A percentile compares a stretch with the other conserved stretches of the same genome.
Conservation (phyloP, 805 yeast species). For the Schizosaccharomyces lindneri region DNA sequence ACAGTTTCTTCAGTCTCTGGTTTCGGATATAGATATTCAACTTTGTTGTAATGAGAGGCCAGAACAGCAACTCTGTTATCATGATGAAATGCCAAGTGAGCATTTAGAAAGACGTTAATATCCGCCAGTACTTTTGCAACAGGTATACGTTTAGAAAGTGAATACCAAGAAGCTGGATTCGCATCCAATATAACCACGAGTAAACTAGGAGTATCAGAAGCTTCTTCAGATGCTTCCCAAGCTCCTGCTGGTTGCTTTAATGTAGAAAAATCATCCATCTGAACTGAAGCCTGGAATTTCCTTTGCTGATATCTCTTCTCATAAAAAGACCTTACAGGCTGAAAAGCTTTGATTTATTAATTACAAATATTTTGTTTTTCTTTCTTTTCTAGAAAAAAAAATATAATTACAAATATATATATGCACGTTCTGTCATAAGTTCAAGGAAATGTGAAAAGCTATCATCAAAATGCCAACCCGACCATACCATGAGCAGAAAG, state of each 20-base stretch:
- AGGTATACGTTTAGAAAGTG: conserved; percentile 14
- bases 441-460: no score
- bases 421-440: no score
- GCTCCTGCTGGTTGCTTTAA: neutral
- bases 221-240: neutral
- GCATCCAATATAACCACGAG: conserved; percentile 57
- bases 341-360: no score
- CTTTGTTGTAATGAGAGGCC: conserved; percentile 47
- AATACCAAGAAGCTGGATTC: conserved; percentile 45
- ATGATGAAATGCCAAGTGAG: conserved; percentile 65
- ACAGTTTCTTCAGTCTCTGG: neutral
- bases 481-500: neutral
- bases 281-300: no score
- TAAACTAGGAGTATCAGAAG: conserved; percentile 52
- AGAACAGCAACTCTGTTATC: conserved; percentile 65
- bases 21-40: conserved; percentile 44
- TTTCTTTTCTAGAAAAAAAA: no score
- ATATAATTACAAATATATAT: no score
- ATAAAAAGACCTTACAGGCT: no score
- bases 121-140: conserved; percentile 38
- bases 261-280: neutral
- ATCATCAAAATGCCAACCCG: no score
- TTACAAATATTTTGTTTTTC: no score
- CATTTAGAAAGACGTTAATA: conserved; percentile 53
- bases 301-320: no score